These are phyloP conservation scores for Sugiyamaella japonica DNA, from an alignment of 1,139 yeast genomes.

Conservation along the genomic window DNA sequence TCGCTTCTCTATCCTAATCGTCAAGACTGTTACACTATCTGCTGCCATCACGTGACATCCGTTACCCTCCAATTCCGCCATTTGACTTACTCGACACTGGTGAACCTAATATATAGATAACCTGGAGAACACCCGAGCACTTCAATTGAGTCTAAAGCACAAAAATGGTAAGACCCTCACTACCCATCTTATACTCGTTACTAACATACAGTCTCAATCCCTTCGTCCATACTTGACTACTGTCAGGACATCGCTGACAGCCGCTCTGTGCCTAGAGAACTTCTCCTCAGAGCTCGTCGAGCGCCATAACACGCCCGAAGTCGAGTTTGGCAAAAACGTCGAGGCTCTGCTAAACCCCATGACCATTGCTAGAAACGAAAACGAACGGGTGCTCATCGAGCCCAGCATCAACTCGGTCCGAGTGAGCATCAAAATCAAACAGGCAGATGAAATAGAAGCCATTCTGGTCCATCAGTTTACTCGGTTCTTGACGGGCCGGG, in stretches of 20 bases:
- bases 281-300: conserved; percentile 94
- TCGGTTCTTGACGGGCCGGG: conserved; percentile 89
- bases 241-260: conserved; percentile 89
- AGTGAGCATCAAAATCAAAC: conserved; percentile 88
- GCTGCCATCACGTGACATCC: not conserved
- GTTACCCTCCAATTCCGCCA: not conserved
- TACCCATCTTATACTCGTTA: too few relatives aligned
- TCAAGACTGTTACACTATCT: not conserved
- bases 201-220: conserved; percentile 58
- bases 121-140: not conserved
- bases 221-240: conserved; percentile 93
- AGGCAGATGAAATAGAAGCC: conserved; percentile 95
- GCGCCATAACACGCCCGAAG: conserved; percentile 96
- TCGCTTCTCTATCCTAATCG: too few relatives aligned
- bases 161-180: too few relatives aligned
- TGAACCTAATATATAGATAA: not conserved
- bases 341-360: conserved; percentile 88
- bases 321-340: conserved; percentile 75
- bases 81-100: not conserved
- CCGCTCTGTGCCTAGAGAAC: conserved; percentile 92
- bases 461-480: conserved; percentile 93
- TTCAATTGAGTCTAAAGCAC: not conserved
- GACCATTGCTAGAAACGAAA: conserved; percentile 89
- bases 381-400: conserved; percentile 89
- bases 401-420: conserved; percentile 87